Evolutionary conservation across 768 basidiomycete genomes (phyloP).

Genomic region (Podaxis sp.): DNA sequence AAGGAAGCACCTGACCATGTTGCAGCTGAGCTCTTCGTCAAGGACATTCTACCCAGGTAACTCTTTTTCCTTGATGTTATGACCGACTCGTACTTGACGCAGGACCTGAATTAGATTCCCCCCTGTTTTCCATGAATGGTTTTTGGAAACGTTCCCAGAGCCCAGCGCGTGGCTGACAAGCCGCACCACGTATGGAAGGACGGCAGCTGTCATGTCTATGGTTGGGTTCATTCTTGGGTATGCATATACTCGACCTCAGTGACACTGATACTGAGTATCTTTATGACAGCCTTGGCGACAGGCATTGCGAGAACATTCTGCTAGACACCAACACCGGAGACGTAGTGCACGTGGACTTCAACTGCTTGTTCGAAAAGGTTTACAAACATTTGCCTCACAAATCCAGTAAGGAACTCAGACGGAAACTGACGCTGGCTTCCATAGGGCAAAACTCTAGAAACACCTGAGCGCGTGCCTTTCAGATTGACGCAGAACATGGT

Average conservation of each 20-base stretch:
- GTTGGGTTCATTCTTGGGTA: slow-evolving; percentile 96
- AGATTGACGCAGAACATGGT: slow-evolving; percentile 90
- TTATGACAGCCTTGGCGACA: slow-evolving; percentile 82
- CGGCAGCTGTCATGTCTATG: slow-evolving; percentile 97
- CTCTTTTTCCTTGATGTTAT: slow-evolving; percentile 17
- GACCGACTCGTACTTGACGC: neutral
- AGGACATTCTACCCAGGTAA: slow-evolving; percentile 55
- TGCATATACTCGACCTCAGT: slow-evolving; percentile 16
- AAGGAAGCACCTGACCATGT: slow-evolving; percentile 46
- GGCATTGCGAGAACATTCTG: slow-evolving; percentile 95
- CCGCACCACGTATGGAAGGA: slow-evolving; percentile 81
- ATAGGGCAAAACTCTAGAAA: slow-evolving; percentile 76
- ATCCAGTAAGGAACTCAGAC: neutral
- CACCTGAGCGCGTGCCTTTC: slow-evolving; percentile 91
- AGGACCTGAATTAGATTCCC: slow-evolving; percentile 47
- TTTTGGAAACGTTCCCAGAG: slow-evolving; percentile 94
- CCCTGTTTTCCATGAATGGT: slow-evolving; percentile 96
- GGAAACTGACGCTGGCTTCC: neutral
- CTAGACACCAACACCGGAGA: slow-evolving; percentile 87
- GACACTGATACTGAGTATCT: neutral
- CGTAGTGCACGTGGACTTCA: slow-evolving; percentile 95
- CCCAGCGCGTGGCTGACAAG: slow-evolving; percentile 92
- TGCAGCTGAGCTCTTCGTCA: slow-evolving; percentile 45
- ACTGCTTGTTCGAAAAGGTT: slow-evolving; percentile 96
- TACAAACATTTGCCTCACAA: slow-evolving; percentile 5